Evolutionary conservation across 352 stramenopile species (phyloP).

Genomic region (Pythium vanterpoolii): DNA sequence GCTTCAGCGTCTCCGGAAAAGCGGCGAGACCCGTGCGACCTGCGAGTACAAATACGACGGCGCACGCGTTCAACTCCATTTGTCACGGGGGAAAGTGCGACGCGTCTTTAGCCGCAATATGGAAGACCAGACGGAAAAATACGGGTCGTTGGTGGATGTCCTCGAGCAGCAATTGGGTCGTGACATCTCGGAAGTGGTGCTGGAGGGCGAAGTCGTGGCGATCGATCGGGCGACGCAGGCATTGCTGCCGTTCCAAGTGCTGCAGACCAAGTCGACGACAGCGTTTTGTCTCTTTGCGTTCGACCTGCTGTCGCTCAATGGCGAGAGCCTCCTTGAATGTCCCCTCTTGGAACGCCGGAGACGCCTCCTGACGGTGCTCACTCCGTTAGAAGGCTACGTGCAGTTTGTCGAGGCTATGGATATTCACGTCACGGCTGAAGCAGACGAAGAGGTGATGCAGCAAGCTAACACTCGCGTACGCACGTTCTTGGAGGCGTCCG

Average conservation of each 20-base stretch:
- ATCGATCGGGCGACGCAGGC: constrained; percentile 42
- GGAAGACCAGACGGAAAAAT: constrained; percentile 73
- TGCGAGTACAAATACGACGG: constrained; percentile 88
- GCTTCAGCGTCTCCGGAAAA: constrained; percentile 45
- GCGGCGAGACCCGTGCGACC: constrained; percentile 31
- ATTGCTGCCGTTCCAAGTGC: constrained; percentile 73
- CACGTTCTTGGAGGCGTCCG: constrained; percentile 41
- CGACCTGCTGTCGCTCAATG: constrained; percentile 60
- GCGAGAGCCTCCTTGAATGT: constrained; percentile 19
- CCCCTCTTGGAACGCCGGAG: constrained; percentile 43
- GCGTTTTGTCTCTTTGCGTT: constrained; percentile 81
- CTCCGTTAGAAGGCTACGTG: constrained; percentile 36
- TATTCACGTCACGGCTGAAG: constrained; percentile 25
- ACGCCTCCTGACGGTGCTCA: constrained; percentile 33
- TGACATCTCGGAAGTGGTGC: constrained; percentile 40
- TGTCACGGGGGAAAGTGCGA: constrained; percentile 15
- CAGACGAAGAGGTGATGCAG: background rate
- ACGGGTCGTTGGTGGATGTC: constrained; percentile 49
- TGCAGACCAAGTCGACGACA: constrained; percentile 70
- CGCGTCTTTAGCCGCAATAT: constrained; percentile 84
- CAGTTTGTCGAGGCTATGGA: constrained; percentile 67
- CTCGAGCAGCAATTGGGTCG: constrained; percentile 25
- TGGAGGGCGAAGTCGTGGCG: constrained; percentile 78
- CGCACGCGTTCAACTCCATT: constrained; percentile 71
- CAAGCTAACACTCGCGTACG: constrained; percentile 22